These are phyloP conservation scores for Blastobotrys raffinosifermentans DNA, from an alignment of 1,139 yeast species.

Conservation along the genomic window DNA sequence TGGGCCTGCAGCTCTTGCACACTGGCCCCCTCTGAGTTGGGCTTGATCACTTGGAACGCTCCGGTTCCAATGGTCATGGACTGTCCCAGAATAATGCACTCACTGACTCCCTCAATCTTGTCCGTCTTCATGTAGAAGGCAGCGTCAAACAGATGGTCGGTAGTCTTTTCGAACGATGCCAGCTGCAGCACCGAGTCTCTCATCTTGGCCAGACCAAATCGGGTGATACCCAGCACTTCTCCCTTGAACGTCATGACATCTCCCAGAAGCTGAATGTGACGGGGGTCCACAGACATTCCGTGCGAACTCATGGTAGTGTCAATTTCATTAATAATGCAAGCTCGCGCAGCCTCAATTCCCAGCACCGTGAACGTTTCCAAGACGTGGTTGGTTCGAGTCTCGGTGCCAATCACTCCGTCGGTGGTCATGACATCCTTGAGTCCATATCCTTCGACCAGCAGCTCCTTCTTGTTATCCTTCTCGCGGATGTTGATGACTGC, in stretches of 20 bases:
- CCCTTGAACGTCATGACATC: slow-evolving; percentile 99
- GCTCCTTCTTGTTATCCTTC: slow-evolving; percentile 75
- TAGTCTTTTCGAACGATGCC: slow-evolving; percentile 97
- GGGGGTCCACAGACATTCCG: slow-evolving; percentile 99
- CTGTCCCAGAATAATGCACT: slow-evolving; percentile 95
- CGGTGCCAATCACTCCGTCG: slow-evolving; percentile 88
- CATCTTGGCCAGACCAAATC: slow-evolving; percentile 98
- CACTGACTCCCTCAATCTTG: slow-evolving; percentile 94
- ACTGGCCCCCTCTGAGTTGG: slow-evolving; percentile 20
- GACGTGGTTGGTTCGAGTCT: slow-evolving; percentile 86
- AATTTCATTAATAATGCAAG: slow-evolving; percentile 88
- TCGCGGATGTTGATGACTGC: slow-evolving; percentile 94
- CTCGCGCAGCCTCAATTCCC: slow-evolving; percentile 97
- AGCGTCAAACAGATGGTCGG: slow-evolving; percentile 97
- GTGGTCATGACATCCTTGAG: slow-evolving; percentile 94
- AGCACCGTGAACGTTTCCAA: slow-evolving; percentile 83
- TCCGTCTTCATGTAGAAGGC: slow-evolving; percentile 97
- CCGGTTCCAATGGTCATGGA: slow-evolving; percentile 98
- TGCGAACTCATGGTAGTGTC: slow-evolving; percentile 98
- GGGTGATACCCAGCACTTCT: slow-evolving; percentile 93
- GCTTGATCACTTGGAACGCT: slow-evolving; percentile 64
- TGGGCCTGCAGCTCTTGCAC: slow-evolving; percentile 8
- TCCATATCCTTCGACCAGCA: slow-evolving; percentile 97
- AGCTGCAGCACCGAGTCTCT: slow-evolving; percentile 94
- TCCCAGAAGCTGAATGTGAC: slow-evolving; percentile 94